These are phyloP conservation scores for Pezizomycotina sp. DNA, from an alignment of 2,329 filamentous ascomycete species.

Conservation along the genomic window DNA sequence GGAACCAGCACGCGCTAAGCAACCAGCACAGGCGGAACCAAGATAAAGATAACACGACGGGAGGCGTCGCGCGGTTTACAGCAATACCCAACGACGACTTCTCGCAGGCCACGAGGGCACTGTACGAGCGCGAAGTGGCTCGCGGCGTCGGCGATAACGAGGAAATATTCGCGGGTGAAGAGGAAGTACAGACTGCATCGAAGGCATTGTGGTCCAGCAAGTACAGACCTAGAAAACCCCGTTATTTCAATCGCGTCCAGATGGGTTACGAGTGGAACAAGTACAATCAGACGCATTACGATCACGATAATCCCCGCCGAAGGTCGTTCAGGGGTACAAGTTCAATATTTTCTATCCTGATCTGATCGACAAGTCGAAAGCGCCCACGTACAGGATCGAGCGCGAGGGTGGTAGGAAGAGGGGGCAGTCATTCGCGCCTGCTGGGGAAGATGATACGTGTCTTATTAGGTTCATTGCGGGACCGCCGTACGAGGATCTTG, in stretches of 20 bases:
- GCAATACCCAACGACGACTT: constrained; percentile 57
- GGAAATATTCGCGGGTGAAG: constrained; percentile 86
- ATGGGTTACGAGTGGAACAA: constrained; percentile 99
- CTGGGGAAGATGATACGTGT: constrained; percentile 93
- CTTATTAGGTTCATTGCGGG: constrained; percentile 90
- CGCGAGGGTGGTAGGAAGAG: constrained; percentile 76
- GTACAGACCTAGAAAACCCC: constrained; percentile 76
- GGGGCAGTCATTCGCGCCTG: constrained; percentile 81
- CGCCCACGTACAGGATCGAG: constrained; percentile 90
- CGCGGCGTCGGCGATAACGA: constrained; percentile 84
- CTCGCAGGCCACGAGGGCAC: constrained; percentile 68
- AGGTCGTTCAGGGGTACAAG: constrained; percentile 96
- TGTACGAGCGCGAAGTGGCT: constrained; percentile 86
- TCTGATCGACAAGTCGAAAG: constrained; percentile 82
- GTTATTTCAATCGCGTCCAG: constrained; percentile 94
- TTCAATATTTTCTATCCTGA: constrained; percentile 99
- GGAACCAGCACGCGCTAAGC: constrained; percentile 26
- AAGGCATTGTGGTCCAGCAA: constrained; percentile 68
- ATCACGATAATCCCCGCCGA: constrained; percentile 96
- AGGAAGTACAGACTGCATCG: constrained; percentile 46
- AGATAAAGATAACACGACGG: constrained; percentile 10
- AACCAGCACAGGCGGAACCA: constrained; percentile 22
- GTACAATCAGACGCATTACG: constrained; percentile 99
- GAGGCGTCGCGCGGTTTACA: constrained; percentile 46
- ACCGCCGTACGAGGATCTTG: constrained; percentile 89